Conservation (phyloP, 192 early-diverging fungal genomes). For the Coemansia sp. region DNA sequence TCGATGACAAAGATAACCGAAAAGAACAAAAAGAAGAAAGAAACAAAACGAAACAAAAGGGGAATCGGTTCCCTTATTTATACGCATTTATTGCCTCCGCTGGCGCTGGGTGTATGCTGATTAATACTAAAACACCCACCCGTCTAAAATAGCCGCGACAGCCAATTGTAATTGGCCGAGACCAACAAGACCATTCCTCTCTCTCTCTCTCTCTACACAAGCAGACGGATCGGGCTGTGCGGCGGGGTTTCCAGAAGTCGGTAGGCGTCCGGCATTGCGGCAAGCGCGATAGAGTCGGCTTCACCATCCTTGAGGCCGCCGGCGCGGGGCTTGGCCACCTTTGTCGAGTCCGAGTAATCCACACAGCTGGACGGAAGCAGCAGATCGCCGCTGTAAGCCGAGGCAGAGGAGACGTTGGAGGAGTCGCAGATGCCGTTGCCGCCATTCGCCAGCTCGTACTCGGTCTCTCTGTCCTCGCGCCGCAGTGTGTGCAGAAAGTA, state of each 20-base stretch:
- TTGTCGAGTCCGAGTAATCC: slow-evolving; percentile 14
- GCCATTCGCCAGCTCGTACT: slow-evolving; percentile 49
- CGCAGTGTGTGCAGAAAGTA: slow-evolving; percentile 33
- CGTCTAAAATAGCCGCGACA: too few relatives aligned
- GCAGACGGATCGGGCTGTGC: background rate
- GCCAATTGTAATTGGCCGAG: too few relatives aligned
- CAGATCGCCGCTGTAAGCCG: background rate
- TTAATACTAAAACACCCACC: too few relatives aligned
- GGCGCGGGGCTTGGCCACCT: slow-evolving; percentile 9
- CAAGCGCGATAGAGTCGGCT: background rate
- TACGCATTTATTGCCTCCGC: too few relatives aligned
- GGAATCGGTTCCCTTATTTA: too few relatives aligned
- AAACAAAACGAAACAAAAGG: too few relatives aligned
- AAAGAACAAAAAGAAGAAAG: too few relatives aligned
- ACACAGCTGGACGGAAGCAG: slow-evolving; percentile 3
- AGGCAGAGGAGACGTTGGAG: slow-evolving; percentile 8
- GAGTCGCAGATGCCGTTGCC: slow-evolving; percentile 15
- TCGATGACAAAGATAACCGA: too few relatives aligned
- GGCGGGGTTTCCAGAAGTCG: background rate
- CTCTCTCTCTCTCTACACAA: background rate
- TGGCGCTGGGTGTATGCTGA: too few relatives aligned
- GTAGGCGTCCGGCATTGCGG: background rate
- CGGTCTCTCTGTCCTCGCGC: slow-evolving; percentile 18
- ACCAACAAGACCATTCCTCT: too few relatives aligned
- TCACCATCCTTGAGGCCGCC: background rate